Base-by-base conservation (phyloP, 164 flowering plant genomes). In the Dillenia suffruticosa region DNA sequence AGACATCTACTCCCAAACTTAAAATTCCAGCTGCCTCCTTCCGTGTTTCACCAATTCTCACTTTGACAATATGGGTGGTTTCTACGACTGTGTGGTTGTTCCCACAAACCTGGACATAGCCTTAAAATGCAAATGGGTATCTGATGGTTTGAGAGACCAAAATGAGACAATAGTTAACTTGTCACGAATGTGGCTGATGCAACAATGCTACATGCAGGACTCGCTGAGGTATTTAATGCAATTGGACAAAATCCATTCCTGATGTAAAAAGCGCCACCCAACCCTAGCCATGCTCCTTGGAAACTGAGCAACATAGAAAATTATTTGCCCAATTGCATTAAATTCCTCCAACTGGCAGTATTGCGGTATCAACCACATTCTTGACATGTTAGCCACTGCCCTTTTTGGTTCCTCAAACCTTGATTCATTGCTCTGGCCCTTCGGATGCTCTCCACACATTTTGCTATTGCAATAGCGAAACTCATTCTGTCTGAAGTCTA, bases 181-280 rank as follows among this genome's bases (percentile, higher is more conserved):
- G 82, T 70, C 82, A 0, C 79, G 68, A 4, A 63, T 62, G 63
- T 73, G 82, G 82, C 54, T 78, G 22, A 50, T 73, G 1, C 77
- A 73, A 12, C 79, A 78, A 17, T 13, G 62, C 56, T 49, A 59
- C 56, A 44, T 78, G 13, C 6, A 12, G 82, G 82, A 5, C 15
- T 78, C 9, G 76, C 77, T 5, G 82, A 78, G 70, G 77, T 77
- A 0, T 57, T 75, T 44, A 70, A 76, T 59, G 63, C 70, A 49
- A 68, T 76, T 11, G 80, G 74, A 9, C 77, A 70, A 19, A 68
- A 19, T 19, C 73, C 62, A 63, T 22, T 2, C 75, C 65, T 16
- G 73, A 44, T 1, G 70, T 9, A 11, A 65, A 61, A 0, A 77
- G 70, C 5, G 77, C 69, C 32, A 65, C 51, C 61, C 77, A 44